These are phyloP conservation scores for Warburgia ugandensis DNA, from an alignment of 164 flowering plant species.

Conservation along the genomic window DNA sequence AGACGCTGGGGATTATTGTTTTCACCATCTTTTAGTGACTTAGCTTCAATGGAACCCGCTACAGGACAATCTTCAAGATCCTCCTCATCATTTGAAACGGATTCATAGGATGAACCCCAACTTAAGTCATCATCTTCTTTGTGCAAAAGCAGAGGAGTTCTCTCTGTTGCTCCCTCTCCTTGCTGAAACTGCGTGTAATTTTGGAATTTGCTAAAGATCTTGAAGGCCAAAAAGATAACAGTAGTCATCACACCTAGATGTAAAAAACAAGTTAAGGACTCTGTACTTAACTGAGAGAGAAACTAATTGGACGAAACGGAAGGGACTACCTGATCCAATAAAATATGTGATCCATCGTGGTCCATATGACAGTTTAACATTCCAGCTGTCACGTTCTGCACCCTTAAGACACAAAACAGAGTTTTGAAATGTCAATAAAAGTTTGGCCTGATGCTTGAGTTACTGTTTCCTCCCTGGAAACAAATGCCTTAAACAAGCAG, in stretches of 20 bases:
- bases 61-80: constrained; percentile 34
- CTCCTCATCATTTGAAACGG: constrained; percentile 52
- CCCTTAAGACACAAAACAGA: constrained; percentile 16
- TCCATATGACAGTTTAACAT: constrained; percentile 58
- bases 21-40: constrained; percentile 37
- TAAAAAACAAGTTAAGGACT: background rate
- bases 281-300: background rate
- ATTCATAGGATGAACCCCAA: constrained; percentile 74
- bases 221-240: constrained; percentile 37
- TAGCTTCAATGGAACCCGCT: constrained; percentile 27
- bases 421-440: too few relatives aligned
- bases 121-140: constrained; percentile 70
- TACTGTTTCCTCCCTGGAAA: too few relatives aligned
- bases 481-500: too few relatives aligned
- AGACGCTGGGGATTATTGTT: constrained; percentile 36
- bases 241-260: constrained; percentile 48
- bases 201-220: constrained; percentile 33
- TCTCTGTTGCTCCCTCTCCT: constrained; percentile 28
- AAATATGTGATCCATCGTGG: constrained; percentile 72
- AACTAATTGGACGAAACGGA: background rate
- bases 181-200: constrained; percentile 12
- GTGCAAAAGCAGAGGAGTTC: constrained; percentile 47
- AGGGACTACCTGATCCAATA: constrained; percentile 32
- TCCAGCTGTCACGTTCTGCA: constrained; percentile 26
- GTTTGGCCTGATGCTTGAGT: too few relatives aligned